A percentile compares a stretch with the other conserved stretches of the same genome.
Evolutionary conservation across 2,329 filamentous ascomycete genomes (phyloP).

Genomic region (Colletotrichum liriopes): DNA sequence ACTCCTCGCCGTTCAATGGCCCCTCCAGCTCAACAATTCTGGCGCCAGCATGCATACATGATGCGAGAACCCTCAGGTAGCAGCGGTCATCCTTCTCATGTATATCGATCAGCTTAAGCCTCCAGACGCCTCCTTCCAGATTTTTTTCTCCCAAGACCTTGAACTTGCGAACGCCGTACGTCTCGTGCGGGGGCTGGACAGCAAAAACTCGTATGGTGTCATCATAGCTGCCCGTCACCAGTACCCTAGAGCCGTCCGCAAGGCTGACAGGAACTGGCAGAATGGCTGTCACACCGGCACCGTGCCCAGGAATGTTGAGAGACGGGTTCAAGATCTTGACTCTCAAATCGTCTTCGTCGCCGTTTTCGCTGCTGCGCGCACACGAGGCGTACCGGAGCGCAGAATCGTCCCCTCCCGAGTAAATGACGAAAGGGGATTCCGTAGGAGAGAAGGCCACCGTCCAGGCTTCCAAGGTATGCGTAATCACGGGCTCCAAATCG

Average conservation of each 20-base stretch:
- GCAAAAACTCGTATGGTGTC: slow-evolving; percentile 82
- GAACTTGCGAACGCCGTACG: slow-evolving; percentile 59
- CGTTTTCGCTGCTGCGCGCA: slow-evolving; percentile 38
- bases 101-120: slow-evolving; percentile 75
- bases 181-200: slow-evolving; percentile 58
- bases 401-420: slow-evolving; percentile 85
- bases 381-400: slow-evolving; percentile 66
- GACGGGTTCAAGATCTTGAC: slow-evolving; percentile 43
- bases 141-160: slow-evolving; percentile 74
- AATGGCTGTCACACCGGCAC: slow-evolving; percentile 91
- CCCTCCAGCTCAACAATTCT: slow-evolving; percentile 71
- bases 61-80: slow-evolving; percentile 76
- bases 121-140: slow-evolving; percentile 89
- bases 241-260: slow-evolving; percentile 65
- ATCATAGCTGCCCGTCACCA: slow-evolving; percentile 94
- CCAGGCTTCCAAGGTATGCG: slow-evolving; percentile 80
- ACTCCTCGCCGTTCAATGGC: slow-evolving; percentile 57
- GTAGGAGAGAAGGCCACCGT: slow-evolving; percentile 72
- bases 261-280: slow-evolving; percentile 72
- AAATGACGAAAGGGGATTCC: slow-evolving; percentile 59
- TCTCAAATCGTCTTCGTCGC: not conserved
- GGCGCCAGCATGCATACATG: slow-evolving; percentile 93
- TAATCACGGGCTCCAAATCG: slow-evolving; percentile 57
- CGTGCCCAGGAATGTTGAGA: slow-evolving; percentile 63
- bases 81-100: slow-evolving; percentile 46